Conservation (phyloP, 805 yeast species). For the Spathaspora passalidarum region DNA sequence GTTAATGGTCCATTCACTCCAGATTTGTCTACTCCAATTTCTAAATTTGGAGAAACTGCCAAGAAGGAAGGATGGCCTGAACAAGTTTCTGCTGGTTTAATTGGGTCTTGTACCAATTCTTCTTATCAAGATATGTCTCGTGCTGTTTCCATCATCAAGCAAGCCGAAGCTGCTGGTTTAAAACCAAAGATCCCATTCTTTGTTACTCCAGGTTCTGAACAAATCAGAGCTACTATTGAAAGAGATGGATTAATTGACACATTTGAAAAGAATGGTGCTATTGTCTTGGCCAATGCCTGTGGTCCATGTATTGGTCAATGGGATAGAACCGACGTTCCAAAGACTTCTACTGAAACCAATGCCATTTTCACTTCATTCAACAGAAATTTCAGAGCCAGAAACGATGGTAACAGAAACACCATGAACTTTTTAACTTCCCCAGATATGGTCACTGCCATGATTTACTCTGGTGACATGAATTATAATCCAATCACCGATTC, state of each 20-base stretch:
- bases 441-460: constrained; percentile 95
- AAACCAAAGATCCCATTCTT: constrained; percentile 89
- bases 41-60: constrained; percentile 73
- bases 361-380: constrained; percentile 96
- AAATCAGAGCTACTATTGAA: constrained; percentile 93
- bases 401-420: constrained; percentile 96
- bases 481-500: constrained; percentile 90
- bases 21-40: constrained; percentile 90
- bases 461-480: constrained; percentile 87
- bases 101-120: constrained; percentile 98
- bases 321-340: constrained; percentile 84
- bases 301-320: constrained; percentile 99
- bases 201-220: constrained; percentile 98
- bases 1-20: constrained; percentile 99
- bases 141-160: constrained; percentile 84
- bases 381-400: constrained; percentile 96
- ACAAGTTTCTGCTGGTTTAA: constrained; percentile 85
- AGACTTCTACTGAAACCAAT: constrained; percentile 64
- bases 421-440: constrained; percentile 99
- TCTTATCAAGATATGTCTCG: constrained; percentile 98
- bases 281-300: constrained; percentile 94
- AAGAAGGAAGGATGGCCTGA: constrained; percentile 80
- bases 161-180: constrained; percentile 83
- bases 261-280: constrained; percentile 85
- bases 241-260: constrained; percentile 87